Base-by-base conservation (phyloP, 257 asterid genomes). In the Rehmannia glutinosa region DNA sequence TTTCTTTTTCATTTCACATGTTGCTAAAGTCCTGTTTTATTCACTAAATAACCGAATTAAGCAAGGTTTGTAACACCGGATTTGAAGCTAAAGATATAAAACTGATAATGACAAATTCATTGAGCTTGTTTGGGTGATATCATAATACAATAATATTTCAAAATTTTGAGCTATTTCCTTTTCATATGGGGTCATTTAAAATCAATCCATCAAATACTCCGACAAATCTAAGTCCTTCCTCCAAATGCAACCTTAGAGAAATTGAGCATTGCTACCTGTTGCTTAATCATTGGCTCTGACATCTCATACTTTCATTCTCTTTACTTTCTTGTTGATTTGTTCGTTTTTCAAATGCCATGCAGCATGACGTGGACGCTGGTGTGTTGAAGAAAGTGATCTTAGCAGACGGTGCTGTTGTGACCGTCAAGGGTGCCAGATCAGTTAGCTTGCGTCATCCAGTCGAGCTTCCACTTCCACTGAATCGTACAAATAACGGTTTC, bases 371-470 rank as follows among this genome's bases (percentile, higher is more conserved):
- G 54, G 94, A 86, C 72, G 91, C 91, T 27, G 97, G 97, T 53
- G 92, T 80, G 68, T 74, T 94, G 79, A 90, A 84, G 82, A 88
- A 93, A 76, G 97, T 93, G 43, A 81, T 91, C 45, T 64, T 94
- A 75, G 96, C 95, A 10, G 97, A 94, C 36, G 99, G 97, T 5
- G 97, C 97, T 1, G 96, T 88, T 27, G 96, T 94, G 73, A 94
- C 97, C 0, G 90, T 94, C 2, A 94, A 87, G 82, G 97, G 99
- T 69, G 99, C 99, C 46, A 78, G 96, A 74, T 94, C 97, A 25
- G 97, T 94, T n/a, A 87, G 96, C 84, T 54, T 94, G 27, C 95
- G 97, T 2, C 95, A 88, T 50, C 93, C 99, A 7, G 58, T 94
- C 27, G 91, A 88, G 78, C 88, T 94, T 32, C 95, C 97, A 2